Evolutionary conservation across 192 early-diverging fungal genomes (phyloP).

Genomic region (Entomortierella parvispora): DNA sequence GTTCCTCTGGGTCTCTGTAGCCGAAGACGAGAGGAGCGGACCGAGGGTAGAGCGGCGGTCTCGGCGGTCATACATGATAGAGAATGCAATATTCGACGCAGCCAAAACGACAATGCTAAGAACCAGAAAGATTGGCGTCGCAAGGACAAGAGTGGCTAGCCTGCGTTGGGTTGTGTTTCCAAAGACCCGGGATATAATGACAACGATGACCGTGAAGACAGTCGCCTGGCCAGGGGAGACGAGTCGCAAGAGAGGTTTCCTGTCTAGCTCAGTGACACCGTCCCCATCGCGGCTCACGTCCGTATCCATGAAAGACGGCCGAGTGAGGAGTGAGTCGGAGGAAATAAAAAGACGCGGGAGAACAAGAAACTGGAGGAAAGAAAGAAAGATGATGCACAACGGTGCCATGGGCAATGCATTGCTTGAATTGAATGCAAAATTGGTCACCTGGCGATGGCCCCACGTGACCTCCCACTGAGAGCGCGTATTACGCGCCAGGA

Average conservation of each 20-base stretch:
- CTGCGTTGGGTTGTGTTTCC: constrained; percentile 12
- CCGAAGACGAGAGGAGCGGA: constrained; percentile 1
- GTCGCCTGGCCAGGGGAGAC: background rate
- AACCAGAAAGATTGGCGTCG: constrained; percentile 18
- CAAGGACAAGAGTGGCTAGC: constrained; percentile 23
- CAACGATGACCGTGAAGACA: background rate
- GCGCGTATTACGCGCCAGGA: too few relatives aligned
- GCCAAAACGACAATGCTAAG: constrained; percentile 28
- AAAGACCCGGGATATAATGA: constrained; percentile 17
- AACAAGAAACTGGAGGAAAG: background rate
- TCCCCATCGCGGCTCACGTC: background rate
- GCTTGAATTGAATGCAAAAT: too few relatives aligned
- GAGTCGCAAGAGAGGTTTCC: background rate
- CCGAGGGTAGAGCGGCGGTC: constrained; percentile 7
- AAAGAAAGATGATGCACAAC: too few relatives aligned
- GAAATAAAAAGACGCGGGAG: background rate
- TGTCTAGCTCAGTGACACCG: background rate
- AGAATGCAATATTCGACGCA: constrained; percentile 41
- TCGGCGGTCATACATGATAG: constrained; percentile 34
- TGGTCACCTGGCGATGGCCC: too few relatives aligned
- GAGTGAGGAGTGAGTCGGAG: background rate
- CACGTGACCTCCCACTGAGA: too few relatives aligned
- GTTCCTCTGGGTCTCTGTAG: background rate
- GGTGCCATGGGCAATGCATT: too few relatives aligned
- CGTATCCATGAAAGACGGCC: background rate